Evolutionary conservation across 306 rosid genomes (phyloP).

Genomic region (Prosopis cineraria): DNA sequence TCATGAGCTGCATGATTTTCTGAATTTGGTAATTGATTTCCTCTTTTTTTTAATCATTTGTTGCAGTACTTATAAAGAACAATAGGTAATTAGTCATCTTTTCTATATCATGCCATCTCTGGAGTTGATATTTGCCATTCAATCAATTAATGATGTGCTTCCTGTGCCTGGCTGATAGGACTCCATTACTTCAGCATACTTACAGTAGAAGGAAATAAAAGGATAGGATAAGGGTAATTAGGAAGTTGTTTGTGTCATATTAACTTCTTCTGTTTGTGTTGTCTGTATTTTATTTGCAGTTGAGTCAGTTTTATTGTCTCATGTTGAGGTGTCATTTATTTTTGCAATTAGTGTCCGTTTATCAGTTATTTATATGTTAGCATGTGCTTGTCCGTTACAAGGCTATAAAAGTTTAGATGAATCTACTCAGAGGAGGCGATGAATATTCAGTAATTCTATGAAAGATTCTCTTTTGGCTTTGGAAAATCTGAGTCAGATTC

Average conservation of each 20-base stretch:
- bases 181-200: neutral
- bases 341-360: no score
- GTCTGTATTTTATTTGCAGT: neutral
- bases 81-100: neutral
- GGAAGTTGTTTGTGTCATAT: neutral
- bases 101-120: neutral
- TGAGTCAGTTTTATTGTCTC: neutral
- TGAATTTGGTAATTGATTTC: neutral
- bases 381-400: no score
- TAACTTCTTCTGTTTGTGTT: neutral
- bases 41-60: neutral
- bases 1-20: neutral
- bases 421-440: no score
- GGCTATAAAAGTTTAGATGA: no score
- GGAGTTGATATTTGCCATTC: constrained; percentile 13
- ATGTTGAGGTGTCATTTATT: no score
- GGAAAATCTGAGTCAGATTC: no score
- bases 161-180: constrained; percentile 10
- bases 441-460: no score
- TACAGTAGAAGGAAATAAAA: neutral
- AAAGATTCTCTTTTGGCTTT: no score
- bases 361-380: no score
- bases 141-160: constrained; percentile 27
- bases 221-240: neutral
- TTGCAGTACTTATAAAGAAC: neutral